Conservation (phyloP, 164 flowering plant genomes). For the Echeveria elegans region DNA sequence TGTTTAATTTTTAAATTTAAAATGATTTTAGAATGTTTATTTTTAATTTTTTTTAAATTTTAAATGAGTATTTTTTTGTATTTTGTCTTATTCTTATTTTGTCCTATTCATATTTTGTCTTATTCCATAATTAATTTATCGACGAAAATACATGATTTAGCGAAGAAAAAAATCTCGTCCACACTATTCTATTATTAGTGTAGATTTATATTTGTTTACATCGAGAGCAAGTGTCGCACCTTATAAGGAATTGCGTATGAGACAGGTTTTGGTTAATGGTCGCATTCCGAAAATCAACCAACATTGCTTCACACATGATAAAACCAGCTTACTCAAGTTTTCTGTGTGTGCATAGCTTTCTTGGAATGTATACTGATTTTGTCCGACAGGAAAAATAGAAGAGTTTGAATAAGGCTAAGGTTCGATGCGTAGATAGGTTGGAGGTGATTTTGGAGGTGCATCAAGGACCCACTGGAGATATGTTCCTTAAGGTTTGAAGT, state of each 20-base stretch:
- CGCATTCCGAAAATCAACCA: not conserved
- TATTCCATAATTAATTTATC: too few species aligned
- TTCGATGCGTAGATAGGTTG: not conserved
- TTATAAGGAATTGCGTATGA: not conserved
- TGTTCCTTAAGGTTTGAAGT: not conserved
- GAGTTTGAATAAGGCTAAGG: not conserved
- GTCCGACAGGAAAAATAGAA: not conserved
- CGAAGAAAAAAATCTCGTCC: too few species aligned
- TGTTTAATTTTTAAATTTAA: too few species aligned
- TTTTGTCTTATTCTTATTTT: too few species aligned
- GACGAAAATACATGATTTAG: too few species aligned
- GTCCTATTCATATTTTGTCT: too few species aligned
- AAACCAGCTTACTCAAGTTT: conserved; percentile 1
- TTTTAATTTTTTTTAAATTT: too few species aligned
- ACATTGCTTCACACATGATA: not conserved
- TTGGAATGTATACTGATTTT: conserved; percentile 1
- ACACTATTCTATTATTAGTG: too few species aligned
- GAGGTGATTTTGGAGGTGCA: conserved; percentile 3
- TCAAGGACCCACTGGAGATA: not conserved
- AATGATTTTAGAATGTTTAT: too few species aligned
- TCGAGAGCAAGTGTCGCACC: not conserved
- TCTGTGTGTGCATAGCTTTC: not conserved
- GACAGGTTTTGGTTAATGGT: not conserved
- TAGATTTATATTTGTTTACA: too few species aligned
- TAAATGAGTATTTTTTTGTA: too few species aligned